Evolutionary conservation across 768 basidiomycete genomes (phyloP), one percentile per base, ranked within the genome.

Genomic region (Serendipita sp.): DNA sequence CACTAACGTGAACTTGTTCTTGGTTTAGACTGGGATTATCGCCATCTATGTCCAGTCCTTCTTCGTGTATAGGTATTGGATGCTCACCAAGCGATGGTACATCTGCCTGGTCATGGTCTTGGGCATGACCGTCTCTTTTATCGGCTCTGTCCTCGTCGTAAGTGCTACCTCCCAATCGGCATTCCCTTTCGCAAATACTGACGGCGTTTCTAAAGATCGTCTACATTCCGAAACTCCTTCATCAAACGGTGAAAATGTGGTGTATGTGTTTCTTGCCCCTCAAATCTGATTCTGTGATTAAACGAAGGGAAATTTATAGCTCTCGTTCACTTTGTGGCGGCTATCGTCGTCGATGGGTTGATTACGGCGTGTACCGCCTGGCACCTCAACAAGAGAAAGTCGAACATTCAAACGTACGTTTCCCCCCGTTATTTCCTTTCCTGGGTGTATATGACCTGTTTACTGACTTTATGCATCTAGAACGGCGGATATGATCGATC

Each of bases 81-180:
- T 60, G 56, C 56, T 60, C 56, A 60, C 56, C 11, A 32, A 38
- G 30, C 56, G 56, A n/a, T 60, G 56, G 56, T 60, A 60, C 34
- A 35, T 60, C 30, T 60, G 56, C 36, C 28, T 36, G 4, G 11
- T 60, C 56, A 60, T 60, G 56, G 36, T 32, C 11, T 4, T 60
- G 28, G 11, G 56, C 36, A 60, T 60, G 56, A 36, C 35, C 56
- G 35, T 38, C 34, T 34, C 30, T 0, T 36, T 60, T n/a, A 18
- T 60, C 30, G 56, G 28, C 56, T 23, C 56, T 30, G 10, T 38
- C 30, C 36, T 60, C 36, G 56, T 60, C 56, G 56, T 60, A 34
- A 23, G 56, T 60, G 8, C 15, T 30, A n/a, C 35, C 35, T 4
- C 56, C 35, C 56, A 60, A 4, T 13, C 41, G 23, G 45, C 13